Evolutionary conservation across 176 grass and related monocot species (phyloP).

Genomic region (Coix lacrymajobi): DNA sequence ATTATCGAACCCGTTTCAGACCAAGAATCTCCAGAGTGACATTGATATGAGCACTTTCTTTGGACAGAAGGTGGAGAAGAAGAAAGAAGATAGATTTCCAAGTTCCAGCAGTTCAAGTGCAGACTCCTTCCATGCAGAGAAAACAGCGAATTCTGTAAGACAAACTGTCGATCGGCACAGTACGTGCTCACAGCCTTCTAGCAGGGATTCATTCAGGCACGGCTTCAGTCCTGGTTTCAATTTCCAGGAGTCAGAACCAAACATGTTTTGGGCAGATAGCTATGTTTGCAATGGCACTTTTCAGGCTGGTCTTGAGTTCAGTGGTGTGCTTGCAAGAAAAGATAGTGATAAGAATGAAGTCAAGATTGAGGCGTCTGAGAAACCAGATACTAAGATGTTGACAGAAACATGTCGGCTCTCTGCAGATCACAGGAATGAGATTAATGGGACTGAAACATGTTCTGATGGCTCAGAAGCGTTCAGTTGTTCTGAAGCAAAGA

Average conservation of each 20-base stretch:
- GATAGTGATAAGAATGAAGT: slow-evolving; percentile 10
- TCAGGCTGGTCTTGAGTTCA: slow-evolving; percentile 22
- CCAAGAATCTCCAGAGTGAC: slow-evolving; percentile 15
- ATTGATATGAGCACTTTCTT: slow-evolving; percentile 31
- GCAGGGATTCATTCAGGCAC: slow-evolving; percentile 34
- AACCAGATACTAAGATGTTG: slow-evolving; percentile 27
- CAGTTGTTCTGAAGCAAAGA: slow-evolving; percentile 30
- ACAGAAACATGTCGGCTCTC: slow-evolving; percentile 19
- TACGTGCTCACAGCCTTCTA: slow-evolving; percentile 11
- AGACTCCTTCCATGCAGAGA: slow-evolving; percentile 19
- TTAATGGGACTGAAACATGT: slow-evolving; percentile 26
- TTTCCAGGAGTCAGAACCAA: slow-evolving; percentile 24
- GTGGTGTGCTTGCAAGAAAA: slow-evolving; percentile 22
- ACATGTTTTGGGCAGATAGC: slow-evolving; percentile 27
- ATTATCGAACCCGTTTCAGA: slow-evolving; percentile 9
- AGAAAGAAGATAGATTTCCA: slow-evolving; percentile 27
- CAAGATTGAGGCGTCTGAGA: slow-evolving; percentile 12
- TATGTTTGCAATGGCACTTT: slow-evolving; percentile 23
- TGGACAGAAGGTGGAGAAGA: slow-evolving; percentile 31
- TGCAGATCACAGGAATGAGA: slow-evolving; percentile 16
- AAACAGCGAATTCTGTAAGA: slow-evolving; percentile 18
- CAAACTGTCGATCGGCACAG: slow-evolving; percentile 15
- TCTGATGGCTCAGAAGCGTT: slow-evolving; percentile 29
- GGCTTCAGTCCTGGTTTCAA: slow-evolving; percentile 32
- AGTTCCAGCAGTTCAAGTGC: slow-evolving; percentile 9